Percentiles rank a stretch among this genome's conserved stretches.
Evolutionary conservation across 2,329 filamentous ascomycete genomes (phyloP).

Genomic region (Pseudogymnoascus sp.): DNA sequence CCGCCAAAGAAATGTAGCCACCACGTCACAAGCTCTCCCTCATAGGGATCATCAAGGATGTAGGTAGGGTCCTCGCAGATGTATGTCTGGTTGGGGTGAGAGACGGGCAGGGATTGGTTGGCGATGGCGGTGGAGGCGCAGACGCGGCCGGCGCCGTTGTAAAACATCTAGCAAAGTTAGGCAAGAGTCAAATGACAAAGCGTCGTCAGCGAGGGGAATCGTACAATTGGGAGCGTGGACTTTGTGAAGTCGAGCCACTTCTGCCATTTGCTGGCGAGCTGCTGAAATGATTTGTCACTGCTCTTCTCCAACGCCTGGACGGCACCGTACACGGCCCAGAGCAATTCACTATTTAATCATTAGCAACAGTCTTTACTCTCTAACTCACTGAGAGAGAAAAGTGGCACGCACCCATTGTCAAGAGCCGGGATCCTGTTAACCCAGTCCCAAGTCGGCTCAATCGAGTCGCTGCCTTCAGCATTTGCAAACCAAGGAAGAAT

Average conservation of each 20-base stretch:
- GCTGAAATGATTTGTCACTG: slow-evolving; percentile 15
- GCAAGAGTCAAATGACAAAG: not conserved
- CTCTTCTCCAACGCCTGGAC: slow-evolving; percentile 31
- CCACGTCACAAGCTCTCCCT: slow-evolving; percentile 35
- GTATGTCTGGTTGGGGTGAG: slow-evolving; percentile 26
- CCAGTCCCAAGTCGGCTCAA: slow-evolving; percentile 32
- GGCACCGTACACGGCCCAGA: slow-evolving; percentile 36
- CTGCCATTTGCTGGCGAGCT: slow-evolving; percentile 31
- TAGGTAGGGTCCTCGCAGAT: slow-evolving; percentile 28
- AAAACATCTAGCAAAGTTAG: slow-evolving; percentile 27
- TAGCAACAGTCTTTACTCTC: not conserved
- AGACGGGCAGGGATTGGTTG: slow-evolving; percentile 28
- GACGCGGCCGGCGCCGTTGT: slow-evolving; percentile 31
- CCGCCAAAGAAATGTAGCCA: slow-evolving; percentile 33
- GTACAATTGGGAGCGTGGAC: slow-evolving; percentile 27
- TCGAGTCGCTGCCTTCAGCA: slow-evolving; percentile 17
- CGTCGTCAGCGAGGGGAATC: not conserved
- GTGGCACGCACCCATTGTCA: slow-evolving; percentile 31
- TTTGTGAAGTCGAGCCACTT: slow-evolving; percentile 34
- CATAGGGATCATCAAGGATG: slow-evolving; percentile 35
- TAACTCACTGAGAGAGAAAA: not conserved
- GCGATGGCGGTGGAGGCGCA: slow-evolving; percentile 32
- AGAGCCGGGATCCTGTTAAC: slow-evolving; percentile 32
- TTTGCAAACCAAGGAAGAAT: slow-evolving; percentile 33
- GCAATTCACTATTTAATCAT: slow-evolving; percentile 26